Evolutionary conservation across 2,329 filamentous ascomycete genomes (phyloP), one percentile per base, ranked within the genome.

Genomic region (Phyllosticta ampelicida): DNA sequence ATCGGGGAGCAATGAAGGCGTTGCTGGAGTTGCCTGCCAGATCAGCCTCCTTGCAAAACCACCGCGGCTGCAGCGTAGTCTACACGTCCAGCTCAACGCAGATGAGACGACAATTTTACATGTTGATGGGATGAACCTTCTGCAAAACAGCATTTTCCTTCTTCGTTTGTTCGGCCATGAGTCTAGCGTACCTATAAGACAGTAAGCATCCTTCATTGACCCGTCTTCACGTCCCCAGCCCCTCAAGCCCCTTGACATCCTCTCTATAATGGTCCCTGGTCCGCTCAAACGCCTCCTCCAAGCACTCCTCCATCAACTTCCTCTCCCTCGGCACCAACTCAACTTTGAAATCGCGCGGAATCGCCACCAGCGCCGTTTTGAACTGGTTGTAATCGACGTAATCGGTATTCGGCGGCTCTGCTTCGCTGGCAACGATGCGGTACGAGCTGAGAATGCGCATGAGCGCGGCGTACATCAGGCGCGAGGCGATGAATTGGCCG

Each of bases 361-460:
- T 83, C 0, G 82, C 81, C 11, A 84, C 81, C 30, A 84, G 63
- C 0, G 81, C 81, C 1, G 76, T 78, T 68, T 84, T 83, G 63
- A 82, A 77, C 63, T 79, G 75, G 62, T 84, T 84, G 63, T 84
- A 84, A 5, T 84, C 80, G 4, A 84, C 77, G 61, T 84, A 84
- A 64, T 84, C 80, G 0, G 80, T 83, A 62, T 82, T 84, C 0
- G 81, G 81, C 0, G 81, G 80, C 50, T 76, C 69, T 0, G 66
- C 64, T 54, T 77, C 71, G 62, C 73, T 75, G 21, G 80, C 73
- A 29, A 80, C 73, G 56, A 80, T 77, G 61, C 71, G 74, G 67
- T 78, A 81, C 9, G 73, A 72, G 2, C 73, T 71, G n/a, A 81
- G 61, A 1, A 81, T 67, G 3, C 79, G 73, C 6, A 80, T 67